A percentile compares a stretch with the other conserved stretches of the same genome.
These are phyloP conservation scores for Eucalyptus dawsonii DNA, from an alignment of 345 rosid species.

Conservation along the genomic window DNA sequence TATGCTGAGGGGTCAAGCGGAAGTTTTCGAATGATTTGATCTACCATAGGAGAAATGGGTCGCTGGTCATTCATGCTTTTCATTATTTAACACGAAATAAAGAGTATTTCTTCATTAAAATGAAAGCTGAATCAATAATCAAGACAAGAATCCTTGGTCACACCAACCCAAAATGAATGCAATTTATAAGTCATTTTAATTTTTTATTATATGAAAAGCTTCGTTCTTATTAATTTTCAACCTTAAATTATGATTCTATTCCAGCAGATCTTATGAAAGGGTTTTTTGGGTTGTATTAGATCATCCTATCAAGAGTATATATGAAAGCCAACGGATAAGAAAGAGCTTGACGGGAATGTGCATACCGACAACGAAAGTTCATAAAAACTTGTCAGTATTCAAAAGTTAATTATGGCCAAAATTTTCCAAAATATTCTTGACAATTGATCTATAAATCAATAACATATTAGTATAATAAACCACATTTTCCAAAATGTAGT, in stretches of 20 bases:
- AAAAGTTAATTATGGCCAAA: not conserved
- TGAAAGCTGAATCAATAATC: not conserved
- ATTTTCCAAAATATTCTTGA: not conserved
- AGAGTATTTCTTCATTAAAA: not conserved
- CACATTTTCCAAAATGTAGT: not conserved
- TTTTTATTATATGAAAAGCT: not conserved
- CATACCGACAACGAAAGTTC: not conserved
- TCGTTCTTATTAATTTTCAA: not conserved
- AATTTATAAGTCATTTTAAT: not conserved
- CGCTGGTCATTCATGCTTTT: not conserved
- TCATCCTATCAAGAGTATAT: not conserved
- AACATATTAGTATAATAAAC: not conserved
- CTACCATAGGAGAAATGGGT: not conserved
- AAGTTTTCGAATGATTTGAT: not conserved
- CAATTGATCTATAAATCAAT: fast-evolving
- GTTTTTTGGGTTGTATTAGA: not conserved
- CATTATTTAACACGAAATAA: not conserved
- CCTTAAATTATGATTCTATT: not conserved
- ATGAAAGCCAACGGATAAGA: not conserved
- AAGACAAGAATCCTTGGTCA: not conserved
- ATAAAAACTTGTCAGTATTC: not conserved
- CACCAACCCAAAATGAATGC: not conserved
- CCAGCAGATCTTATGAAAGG: not conserved
- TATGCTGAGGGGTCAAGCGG: not conserved
- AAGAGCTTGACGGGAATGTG: not conserved